Evolutionary conservation across 805 yeast genomes (phyloP).

Genomic region (Barnettozyma siamensis): DNA sequence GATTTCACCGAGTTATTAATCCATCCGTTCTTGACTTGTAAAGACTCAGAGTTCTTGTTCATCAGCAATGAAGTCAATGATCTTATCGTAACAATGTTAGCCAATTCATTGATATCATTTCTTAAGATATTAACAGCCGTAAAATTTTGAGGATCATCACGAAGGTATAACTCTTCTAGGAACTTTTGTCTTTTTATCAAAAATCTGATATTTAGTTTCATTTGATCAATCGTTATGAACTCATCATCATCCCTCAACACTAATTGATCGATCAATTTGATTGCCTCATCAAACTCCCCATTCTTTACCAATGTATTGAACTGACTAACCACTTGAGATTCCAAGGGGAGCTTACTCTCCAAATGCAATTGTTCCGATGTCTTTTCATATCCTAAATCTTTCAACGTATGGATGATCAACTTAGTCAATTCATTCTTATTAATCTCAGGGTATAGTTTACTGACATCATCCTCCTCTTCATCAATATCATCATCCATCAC

Average conservation of each 20-base stretch:
- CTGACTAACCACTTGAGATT: conserved; percentile 35
- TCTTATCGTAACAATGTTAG: conserved; percentile 19
- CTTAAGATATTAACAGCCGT: conserved; percentile 35
- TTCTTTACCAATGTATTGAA: conserved; percentile 33
- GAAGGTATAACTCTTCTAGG: conserved; percentile 34
- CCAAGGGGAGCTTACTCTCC: conserved; percentile 37
- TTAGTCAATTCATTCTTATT: conserved; percentile 36
- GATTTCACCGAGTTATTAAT: conserved; percentile 19
- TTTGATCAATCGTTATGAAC: conserved; percentile 4
- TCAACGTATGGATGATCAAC: conserved; percentile 43
- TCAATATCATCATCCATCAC: neutral
- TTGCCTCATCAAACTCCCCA: conserved; percentile 40
- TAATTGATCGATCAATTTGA: conserved; percentile 22
- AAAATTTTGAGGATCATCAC: conserved; percentile 23
- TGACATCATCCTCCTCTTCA: conserved; percentile 4
- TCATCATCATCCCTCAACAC: conserved; percentile 14
- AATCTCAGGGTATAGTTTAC: conserved; percentile 18
- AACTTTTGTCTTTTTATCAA: conserved; percentile 36
- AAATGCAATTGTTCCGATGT: conserved; percentile 35
- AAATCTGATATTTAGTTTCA: conserved; percentile 22
- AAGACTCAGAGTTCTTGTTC: conserved; percentile 17
- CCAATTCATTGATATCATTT: conserved; percentile 29
- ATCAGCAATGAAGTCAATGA: conserved; percentile 27
- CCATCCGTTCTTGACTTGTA: conserved; percentile 29
- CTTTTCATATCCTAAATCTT: conserved; percentile 41